Base-by-base conservation (phyloP, 306 rosid genomes). In the Canavalia gladiata region DNA sequence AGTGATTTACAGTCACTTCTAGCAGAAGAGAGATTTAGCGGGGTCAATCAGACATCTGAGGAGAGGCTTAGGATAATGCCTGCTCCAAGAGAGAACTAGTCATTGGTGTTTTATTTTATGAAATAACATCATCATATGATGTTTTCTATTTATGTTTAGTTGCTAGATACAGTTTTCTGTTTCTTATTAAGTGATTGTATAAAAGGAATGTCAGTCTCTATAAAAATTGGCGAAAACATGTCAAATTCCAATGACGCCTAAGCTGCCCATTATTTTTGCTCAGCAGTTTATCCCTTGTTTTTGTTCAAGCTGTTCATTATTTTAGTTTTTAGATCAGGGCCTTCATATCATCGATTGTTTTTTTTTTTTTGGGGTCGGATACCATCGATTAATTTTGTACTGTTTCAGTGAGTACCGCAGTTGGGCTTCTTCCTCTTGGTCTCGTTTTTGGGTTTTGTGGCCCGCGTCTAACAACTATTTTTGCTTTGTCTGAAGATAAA, bases 1-100 rank as follows among this genome's bases (percentile, higher is more conserved):
- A 95, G 99, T 25, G 99, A 95, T 86, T 84, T 95, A 83, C 98
- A 91, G 82, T 95, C 99, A 30, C 89, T 95, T 70, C 86, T 95
- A 8, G 98, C 95, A 9, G 97, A 92, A 81, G 99, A 96, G 85
- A 84, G 91, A 80, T 85, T 77, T 76, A 58, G 84, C 30, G 89
- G 87, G 46, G 87, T 52, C 77, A 89, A 70, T 81, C 90, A 82
- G 70, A 82, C 72, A 33, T 84, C 82, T 1, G 91, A 96, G 60
- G 98, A 96, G 78, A 86, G 87, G 87, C 94, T 96, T 81, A 84
- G 84, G 57, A 78, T 96, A 86, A 90, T 90, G 97, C 90, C 96
- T 66, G 91, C 98, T 72, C 87, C 98, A 0, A 85, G 87, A 83
- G 89, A 90, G 62, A 71, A 72, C 82, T 91, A 85, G 83, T 70